phyloP scores from a whole-genome alignment of 345 rosid genomes.

The Raphanus sativus region DNA sequence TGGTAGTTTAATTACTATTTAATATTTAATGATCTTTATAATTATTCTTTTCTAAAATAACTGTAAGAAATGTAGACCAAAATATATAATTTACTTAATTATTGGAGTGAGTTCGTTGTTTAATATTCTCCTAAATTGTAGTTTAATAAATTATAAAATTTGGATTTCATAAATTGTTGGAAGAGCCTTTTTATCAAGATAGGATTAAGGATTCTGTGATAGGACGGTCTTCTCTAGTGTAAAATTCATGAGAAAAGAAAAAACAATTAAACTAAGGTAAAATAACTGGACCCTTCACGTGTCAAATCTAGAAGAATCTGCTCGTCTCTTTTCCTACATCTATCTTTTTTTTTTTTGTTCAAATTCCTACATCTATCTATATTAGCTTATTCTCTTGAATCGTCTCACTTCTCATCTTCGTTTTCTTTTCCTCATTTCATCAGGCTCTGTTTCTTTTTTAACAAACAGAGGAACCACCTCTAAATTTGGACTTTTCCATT shows the following conservation, averaged over 20 bases:
- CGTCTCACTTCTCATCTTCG: neutral
- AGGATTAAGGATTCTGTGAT: conserved; percentile 17
- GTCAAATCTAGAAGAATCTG: conserved; percentile 20
- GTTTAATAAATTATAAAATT: too few relatives aligned
- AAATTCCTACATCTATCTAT: neutral
- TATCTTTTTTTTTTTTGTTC: neutral
- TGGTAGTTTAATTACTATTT: too few relatives aligned
- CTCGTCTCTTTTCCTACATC: neutral
- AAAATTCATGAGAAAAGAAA: neutral
- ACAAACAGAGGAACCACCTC: conserved; percentile 16
- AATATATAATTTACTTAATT: too few relatives aligned
- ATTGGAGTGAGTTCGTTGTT: too few relatives aligned
- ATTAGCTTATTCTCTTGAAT: neutral
- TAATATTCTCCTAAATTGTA: too few relatives aligned
- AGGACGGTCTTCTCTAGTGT: neutral
- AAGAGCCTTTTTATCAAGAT: conserved; percentile 6
- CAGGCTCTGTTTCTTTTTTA: neutral
- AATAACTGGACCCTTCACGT: conserved; percentile 19
- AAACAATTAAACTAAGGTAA: neutral
- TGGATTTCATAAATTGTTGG: neutral
- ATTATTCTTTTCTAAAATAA: too few relatives aligned
- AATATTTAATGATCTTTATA: too few relatives aligned
- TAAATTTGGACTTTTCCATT: conserved; percentile 24
- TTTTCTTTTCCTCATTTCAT: neutral
- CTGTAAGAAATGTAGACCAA: too few relatives aligned